phyloP scores from a whole-genome alignment of 2,329 filamentous ascomycete genomes.

The Colletotrichum tabaci region DNA sequence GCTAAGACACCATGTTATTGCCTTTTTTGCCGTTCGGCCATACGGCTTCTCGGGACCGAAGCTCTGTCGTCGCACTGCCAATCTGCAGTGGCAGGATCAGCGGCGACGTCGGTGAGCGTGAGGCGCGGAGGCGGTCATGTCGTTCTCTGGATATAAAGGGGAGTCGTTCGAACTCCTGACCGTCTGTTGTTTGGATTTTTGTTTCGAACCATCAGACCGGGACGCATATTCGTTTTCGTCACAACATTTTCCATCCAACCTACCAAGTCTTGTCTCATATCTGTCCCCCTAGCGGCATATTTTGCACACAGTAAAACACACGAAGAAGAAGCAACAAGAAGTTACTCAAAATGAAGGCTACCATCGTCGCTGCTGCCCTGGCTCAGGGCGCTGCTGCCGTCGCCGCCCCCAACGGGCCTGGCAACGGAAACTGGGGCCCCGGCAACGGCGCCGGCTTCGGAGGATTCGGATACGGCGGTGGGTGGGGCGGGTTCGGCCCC shows the following conservation, averaged over 20 bases:
- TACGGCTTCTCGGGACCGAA: conserved; percentile 39
- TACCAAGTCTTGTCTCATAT: background rate
- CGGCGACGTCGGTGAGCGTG: background rate
- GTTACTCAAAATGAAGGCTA: conserved; percentile 30
- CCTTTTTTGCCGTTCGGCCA: conserved; percentile 38
- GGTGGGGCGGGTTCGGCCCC: conserved; percentile 33
- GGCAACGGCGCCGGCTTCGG: conserved; percentile 32
- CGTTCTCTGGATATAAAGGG: conserved; percentile 31
- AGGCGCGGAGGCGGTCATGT: conserved; percentile 17
- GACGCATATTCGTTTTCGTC: conserved; percentile 33
- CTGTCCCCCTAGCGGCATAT: background rate
- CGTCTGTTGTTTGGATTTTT: conserved; percentile 16
- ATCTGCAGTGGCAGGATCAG: conserved; percentile 7
- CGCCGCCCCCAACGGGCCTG: conserved; percentile 32
- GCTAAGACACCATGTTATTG: conserved; percentile 32
- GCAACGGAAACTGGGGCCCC: conserved; percentile 29
- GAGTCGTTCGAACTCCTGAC: conserved; percentile 26
- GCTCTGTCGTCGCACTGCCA: background rate
- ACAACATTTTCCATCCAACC: conserved; percentile 18
- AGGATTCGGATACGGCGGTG: conserved; percentile 30
- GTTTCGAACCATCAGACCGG: conserved; percentile 27
- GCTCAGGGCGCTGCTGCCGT: conserved; percentile 33
- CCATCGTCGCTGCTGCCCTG: conserved; percentile 34
- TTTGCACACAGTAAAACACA: background rate
- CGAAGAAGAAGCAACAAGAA: conserved; percentile 6